phyloP scores from a whole-genome alignment of 2,329 filamentous ascomycete species.

The Colletotrichum nymphaeae region DNA sequence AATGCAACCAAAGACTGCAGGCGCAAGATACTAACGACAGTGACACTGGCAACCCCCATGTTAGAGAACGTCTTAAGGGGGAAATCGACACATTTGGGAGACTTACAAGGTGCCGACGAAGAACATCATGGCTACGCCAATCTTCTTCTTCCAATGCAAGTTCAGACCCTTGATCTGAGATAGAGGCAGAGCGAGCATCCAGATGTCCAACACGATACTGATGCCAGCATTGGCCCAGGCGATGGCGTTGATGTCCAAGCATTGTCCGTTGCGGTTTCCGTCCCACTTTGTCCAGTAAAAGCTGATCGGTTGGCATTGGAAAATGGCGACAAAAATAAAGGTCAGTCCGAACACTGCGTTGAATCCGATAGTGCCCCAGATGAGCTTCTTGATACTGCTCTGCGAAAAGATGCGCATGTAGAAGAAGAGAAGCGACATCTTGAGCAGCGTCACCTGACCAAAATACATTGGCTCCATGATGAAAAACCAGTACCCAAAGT shows the following conservation, averaged over 20 bases:
- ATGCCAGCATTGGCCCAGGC: conserved; percentile 64
- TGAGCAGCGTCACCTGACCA: conserved; percentile 56
- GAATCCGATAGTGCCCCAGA: conserved; percentile 56
- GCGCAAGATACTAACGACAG: conserved; percentile 51
- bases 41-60: conserved; percentile 42
- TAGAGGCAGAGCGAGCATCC: conserved; percentile 63
- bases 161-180: conserved; percentile 55
- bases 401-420: conserved; percentile 66
- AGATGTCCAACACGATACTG: conserved; percentile 63
- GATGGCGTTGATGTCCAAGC: conserved; percentile 60
- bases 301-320: conserved; percentile 63
- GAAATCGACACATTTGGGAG: too few species aligned
- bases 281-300: conserved; percentile 67
- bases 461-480: conserved; percentile 59
- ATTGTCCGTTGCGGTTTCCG: conserved; percentile 56
- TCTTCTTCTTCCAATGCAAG: conserved; percentile 60
- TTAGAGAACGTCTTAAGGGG: conserved; percentile 2
- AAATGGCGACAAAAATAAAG: conserved; percentile 56
- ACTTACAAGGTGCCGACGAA: conserved; percentile 58
- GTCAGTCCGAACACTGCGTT: conserved; percentile 51
- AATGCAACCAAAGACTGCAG: conserved; percentile 48
- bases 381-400: conserved; percentile 43
- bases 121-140: conserved; percentile 63
- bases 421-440: conserved; percentile 65
- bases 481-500: conserved; percentile 57